Evolutionary conservation across 1,139 yeast species (phyloP), one percentile per base, ranked within the genome.

Genomic region (Kazachstania sp.): DNA sequence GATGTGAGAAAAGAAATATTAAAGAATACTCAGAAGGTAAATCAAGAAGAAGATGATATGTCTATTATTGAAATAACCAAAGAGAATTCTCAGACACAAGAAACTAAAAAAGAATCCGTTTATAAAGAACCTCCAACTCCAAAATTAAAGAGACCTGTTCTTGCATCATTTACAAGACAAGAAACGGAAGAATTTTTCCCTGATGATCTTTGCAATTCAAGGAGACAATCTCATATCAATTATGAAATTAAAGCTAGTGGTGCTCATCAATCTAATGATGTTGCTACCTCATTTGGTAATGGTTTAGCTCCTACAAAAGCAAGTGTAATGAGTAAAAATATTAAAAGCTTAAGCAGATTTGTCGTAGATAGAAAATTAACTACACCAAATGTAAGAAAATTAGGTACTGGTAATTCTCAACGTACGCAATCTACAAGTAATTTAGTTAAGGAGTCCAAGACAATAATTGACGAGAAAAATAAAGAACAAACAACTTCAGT

Each of bases 221-320:
- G 60, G 37, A 55, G 51, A 39, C 55, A 54, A 37, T 51, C 59
- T 7, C 53, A 60, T 28, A 53, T 55, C 13, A 58, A 59, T 19
- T 64, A 56, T 45, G 68, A 64, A 39, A 63, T 64, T 36, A 63
- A 60, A 44, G 68, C 68, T 4, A 64, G 68, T 53, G 68, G 68
- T 48, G 67, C 57, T 1, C 59, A 64, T 61, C 66, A 61, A 51
- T 59, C 67, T 18, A 59, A 61, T 44, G 64, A 60, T 45, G 58
- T 57, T 20, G 59, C 63, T 7, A 56, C 64, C 18, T 59, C 65
- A 31, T 57, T 58, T 44, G 66, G 66, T 30, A 64, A 64, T 44
- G 68, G 68, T 8, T 43, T 64, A 32, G 67, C 63, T 8, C 68
- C 68, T 13, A 60, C 64, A 4, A 63, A 58, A 40, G 61, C 67